Evolutionary conservation across 164 flowering plant genomes (phyloP).

Genomic region (Berberis vulgaris): DNA sequence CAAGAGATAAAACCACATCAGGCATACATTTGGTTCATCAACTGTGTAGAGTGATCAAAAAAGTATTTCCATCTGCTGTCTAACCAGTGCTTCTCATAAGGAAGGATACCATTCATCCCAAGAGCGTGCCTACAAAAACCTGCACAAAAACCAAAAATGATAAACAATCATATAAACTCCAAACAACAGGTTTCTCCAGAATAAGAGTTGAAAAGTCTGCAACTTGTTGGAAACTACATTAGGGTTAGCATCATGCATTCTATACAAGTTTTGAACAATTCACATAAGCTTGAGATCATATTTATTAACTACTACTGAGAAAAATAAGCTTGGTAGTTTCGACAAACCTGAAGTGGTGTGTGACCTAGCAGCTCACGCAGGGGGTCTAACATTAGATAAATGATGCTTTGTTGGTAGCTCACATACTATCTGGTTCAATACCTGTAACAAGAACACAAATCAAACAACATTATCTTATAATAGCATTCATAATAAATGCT

Average conservation of each 20-base stretch:
- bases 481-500: background rate
- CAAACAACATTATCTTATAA: conserved; percentile 3
- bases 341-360: conserved; percentile 80
- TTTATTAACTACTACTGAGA: background rate
- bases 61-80: background rate
- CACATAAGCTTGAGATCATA: too few relatives aligned
- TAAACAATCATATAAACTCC: background rate
- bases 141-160: conserved; percentile 14
- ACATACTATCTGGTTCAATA: conserved; percentile 85
- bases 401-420: conserved; percentile 92
- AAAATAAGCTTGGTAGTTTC: background rate
- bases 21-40: background rate
- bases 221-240: too few relatives aligned
- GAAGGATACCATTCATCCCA: conserved; percentile 57
- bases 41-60: background rate
- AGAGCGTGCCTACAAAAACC: conserved; percentile 71
- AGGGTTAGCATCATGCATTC: too few relatives aligned
- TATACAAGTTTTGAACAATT: too few relatives aligned
- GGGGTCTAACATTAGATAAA: conserved; percentile 58
- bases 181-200: background rate
- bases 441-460: conserved; percentile 33
- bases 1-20: background rate
- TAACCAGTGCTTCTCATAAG: conserved; percentile 36
- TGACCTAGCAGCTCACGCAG: conserved; percentile 91
- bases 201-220: too few relatives aligned